Percentiles rank a stretch among this genome's conserved stretches.
Conservation (phyloP, 2,329 filamentous ascomycete species). For the Thielaviopsis musarum region DNA sequence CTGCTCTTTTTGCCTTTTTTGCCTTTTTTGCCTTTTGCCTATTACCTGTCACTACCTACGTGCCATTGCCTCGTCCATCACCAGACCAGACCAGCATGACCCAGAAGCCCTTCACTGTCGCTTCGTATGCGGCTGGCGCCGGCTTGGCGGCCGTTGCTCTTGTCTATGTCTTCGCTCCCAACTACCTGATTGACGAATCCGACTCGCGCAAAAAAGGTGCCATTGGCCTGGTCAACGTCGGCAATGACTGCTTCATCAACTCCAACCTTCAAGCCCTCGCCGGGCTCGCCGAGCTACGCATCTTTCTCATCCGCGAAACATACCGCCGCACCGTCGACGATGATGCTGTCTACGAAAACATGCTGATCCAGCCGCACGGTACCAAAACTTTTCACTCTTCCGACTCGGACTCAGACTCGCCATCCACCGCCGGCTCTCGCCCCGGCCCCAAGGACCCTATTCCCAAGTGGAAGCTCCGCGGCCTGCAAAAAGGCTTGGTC, state of each 20-base stretch:
- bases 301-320: slow-evolving; percentile 84
- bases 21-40: too few relatives aligned
- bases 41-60: too few relatives aligned
- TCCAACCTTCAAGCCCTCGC: slow-evolving; percentile 87
- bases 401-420: background rate
- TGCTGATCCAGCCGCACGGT: slow-evolving; percentile 28
- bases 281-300: slow-evolving; percentile 70
- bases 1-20: too few relatives aligned
- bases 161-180: slow-evolving; percentile 96
- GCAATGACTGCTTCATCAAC: slow-evolving; percentile 96
- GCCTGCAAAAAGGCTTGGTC: slow-evolving; percentile 64
- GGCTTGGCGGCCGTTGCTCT: slow-evolving; percentile 88
- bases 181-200: slow-evolving; percentile 76
- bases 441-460: slow-evolving; percentile 15
- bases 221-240: slow-evolving; percentile 75
- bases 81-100: slow-evolving; percentile 18
- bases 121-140: slow-evolving; percentile 86
- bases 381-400: background rate
- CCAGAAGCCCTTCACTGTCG: slow-evolving; percentile 25
- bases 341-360: slow-evolving; percentile 52
- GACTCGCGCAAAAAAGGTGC: slow-evolving; percentile 62
- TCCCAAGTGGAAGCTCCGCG: slow-evolving; percentile 44
- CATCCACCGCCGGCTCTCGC: slow-evolving; percentile 16
- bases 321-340: slow-evolving; percentile 72
- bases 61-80: too few relatives aligned